Evolutionary conservation across 1,139 yeast genomes (phyloP).

Genomic region (Geotrichum aggregatum): DNA sequence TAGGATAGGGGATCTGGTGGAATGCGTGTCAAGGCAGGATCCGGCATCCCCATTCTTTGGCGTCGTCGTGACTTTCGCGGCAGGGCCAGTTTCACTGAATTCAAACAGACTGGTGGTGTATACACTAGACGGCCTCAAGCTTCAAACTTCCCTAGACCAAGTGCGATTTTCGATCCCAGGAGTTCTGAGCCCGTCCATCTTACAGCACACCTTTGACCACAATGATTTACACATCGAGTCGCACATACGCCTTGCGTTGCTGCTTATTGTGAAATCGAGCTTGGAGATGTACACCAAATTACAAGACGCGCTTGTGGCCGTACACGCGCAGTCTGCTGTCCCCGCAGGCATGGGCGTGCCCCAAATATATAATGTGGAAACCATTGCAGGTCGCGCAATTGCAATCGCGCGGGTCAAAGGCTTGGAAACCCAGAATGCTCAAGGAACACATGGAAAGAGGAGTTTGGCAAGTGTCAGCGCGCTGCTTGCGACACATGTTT

Average conservation of each 20-base stretch:
- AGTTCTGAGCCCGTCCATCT: neutral
- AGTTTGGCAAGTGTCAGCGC: conserved; percentile 12
- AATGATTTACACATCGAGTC: neutral
- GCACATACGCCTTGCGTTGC: conserved; percentile 6
- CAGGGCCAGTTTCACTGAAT: too few species aligned
- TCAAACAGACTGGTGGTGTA: neutral
- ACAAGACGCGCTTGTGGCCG: conserved; percentile 12
- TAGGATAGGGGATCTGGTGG: conserved; percentile 11
- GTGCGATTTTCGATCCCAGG: conserved; percentile 10
- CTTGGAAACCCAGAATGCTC: too few species aligned
- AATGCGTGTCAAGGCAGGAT: neutral
- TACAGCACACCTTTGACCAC: neutral
- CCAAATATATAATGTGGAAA: conserved; percentile 4
- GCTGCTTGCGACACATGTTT: conserved; percentile 18
- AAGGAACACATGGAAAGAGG: too few species aligned
- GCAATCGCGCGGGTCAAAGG: conserved; percentile 10
- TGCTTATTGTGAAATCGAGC: conserved; percentile 12
- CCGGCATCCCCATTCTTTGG: conserved; percentile 5
- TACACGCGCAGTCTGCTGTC: conserved; percentile 14
- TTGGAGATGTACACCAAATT: conserved; percentile 8
- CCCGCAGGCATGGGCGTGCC: conserved; percentile 11
- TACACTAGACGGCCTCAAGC: conserved; percentile 4
- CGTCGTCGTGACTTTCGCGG: neutral
- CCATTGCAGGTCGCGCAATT: conserved; percentile 13
- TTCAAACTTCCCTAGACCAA: neutral